These are phyloP conservation scores for Raffaelea deltoideospora DNA, from an alignment of 2,329 filamentous ascomycete genomes.

Conservation along the genomic window DNA sequence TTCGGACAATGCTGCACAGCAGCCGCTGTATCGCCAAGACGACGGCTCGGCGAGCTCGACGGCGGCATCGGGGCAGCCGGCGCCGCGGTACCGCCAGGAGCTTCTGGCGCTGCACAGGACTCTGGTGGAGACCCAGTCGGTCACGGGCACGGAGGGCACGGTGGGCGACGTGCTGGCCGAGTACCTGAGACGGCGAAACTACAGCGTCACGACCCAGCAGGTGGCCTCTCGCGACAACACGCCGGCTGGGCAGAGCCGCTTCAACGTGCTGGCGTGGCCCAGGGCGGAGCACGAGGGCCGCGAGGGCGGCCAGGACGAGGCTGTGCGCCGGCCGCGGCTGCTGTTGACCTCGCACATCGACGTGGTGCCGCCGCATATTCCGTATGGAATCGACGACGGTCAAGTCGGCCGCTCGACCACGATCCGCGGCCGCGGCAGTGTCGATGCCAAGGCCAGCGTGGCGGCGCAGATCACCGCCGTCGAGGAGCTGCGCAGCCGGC, in stretches of 20 bases:
- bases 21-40: too few relatives aligned
- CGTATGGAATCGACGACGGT: constrained; percentile 43
- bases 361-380: constrained; percentile 56
- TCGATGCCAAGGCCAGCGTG: constrained; percentile 56
- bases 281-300: constrained; percentile 26
- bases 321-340: constrained; percentile 26
- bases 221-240: constrained; percentile 19
- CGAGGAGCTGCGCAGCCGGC: constrained; percentile 31
- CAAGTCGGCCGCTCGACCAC: constrained; percentile 24
- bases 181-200: constrained; percentile 41
- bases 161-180: constrained; percentile 54
- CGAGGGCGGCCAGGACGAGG: constrained; percentile 11
- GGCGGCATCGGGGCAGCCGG: too few relatives aligned
- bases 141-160: constrained; percentile 51
- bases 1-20: too few relatives aligned
- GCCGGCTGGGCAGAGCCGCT: constrained; percentile 26
- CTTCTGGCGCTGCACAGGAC: constrained; percentile 61
- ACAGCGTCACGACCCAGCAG: constrained; percentile 26
- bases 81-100: constrained; percentile 25
- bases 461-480: constrained; percentile 62
- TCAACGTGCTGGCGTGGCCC: constrained; percentile 63
- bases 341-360: constrained; percentile 77
- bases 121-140: constrained; percentile 60
- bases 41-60: too few relatives aligned
- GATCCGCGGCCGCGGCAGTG: constrained; percentile 59